phyloP scores from a whole-genome alignment of 192 early-diverging fungal genomes.

The Coemansia reversa region DNA sequence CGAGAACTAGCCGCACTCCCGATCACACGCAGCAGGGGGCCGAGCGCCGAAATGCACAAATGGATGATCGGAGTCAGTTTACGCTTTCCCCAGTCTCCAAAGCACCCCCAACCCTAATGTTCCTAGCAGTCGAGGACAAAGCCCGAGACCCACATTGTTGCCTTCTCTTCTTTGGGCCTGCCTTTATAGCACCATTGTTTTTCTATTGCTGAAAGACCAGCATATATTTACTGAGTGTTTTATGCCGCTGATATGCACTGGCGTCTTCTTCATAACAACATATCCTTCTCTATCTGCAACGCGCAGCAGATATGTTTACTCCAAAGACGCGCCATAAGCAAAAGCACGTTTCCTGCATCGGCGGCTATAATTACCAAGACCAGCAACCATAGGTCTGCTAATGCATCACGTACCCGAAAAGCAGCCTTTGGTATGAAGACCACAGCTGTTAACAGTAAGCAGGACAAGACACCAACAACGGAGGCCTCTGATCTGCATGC shows the following conservation, averaged over 20 bases:
- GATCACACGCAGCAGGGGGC: neutral
- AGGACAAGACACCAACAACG: slow-evolving; percentile 2
- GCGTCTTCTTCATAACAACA: neutral
- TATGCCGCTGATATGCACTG: neutral
- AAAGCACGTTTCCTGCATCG: neutral
- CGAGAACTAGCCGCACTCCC: neutral
- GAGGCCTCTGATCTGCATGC: slow-evolving; percentile 11
- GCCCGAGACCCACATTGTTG: neutral
- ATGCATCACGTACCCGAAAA: neutral
- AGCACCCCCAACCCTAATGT: too few species aligned
- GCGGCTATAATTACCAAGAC: neutral
- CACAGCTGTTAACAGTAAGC: slow-evolving; percentile 12
- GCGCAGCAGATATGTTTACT: neutral
- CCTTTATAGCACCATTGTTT: neutral
- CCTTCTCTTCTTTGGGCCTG: neutral
- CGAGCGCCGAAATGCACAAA: neutral
- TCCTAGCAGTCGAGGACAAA: neutral
- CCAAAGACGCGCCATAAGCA: neutral
- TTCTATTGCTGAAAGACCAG: neutral
- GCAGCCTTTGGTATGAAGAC: slow-evolving; percentile 18
- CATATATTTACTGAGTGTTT: neutral
- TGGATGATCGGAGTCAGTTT: too few species aligned
- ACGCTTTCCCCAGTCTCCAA: too few species aligned
- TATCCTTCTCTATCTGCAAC: neutral
- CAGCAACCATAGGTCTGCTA: neutral